A percentile compares a stretch with the other conserved stretches of the same genome.
Conservation (phyloP, 257 asterid species). For the Petunia axillaris region DNA sequence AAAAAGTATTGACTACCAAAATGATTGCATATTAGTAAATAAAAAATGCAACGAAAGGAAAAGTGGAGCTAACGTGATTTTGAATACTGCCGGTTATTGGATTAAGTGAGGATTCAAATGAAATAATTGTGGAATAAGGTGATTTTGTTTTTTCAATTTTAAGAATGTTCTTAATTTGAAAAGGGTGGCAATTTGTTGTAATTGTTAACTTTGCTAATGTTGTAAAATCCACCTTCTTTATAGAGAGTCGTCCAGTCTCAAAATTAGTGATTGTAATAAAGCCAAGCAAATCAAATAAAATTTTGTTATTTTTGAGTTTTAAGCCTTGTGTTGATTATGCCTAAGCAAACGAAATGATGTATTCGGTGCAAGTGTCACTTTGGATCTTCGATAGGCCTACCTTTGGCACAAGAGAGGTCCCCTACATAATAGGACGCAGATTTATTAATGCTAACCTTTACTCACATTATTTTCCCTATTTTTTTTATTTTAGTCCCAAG, state of each 20-base stretch:
- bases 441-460: too few species aligned
- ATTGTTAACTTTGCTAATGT: background rate
- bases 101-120: background rate
- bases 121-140: slow-evolving; percentile 1
- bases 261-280: too few species aligned
- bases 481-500: too few species aligned
- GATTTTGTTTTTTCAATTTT: background rate
- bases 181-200: slow-evolving; percentile 3
- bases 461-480: too few species aligned
- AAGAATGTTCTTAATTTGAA: background rate
- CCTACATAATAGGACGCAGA: too few species aligned
- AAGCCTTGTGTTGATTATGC: too few species aligned
- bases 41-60: slow-evolving; percentile 7
- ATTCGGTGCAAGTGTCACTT: too few species aligned
- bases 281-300: too few species aligned
- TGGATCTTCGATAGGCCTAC: too few species aligned
- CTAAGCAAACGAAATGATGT: too few species aligned
- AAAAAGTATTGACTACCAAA: background rate
- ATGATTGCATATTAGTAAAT: background rate
- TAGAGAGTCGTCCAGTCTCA: background rate
- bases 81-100: background rate
- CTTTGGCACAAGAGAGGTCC: too few species aligned
- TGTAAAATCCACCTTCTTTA: background rate
- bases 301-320: too few species aligned
- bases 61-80: slow-evolving; percentile 1